Evolutionary conservation across 2,329 filamentous ascomycete species (phyloP).

Genomic region (Fusarium brevicatenulatum): DNA sequence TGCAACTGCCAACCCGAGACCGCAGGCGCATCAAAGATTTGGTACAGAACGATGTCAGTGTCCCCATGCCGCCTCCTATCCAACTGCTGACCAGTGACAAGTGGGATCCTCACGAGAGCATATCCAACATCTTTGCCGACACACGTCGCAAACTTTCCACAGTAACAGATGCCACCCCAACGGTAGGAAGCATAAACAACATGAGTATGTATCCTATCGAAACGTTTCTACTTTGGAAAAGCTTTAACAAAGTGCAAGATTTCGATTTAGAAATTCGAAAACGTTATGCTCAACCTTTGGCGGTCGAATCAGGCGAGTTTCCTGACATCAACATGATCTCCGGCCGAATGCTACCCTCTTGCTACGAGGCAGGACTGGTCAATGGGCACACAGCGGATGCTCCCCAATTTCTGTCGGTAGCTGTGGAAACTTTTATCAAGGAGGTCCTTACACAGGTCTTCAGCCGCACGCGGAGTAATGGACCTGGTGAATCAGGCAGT

Average conservation of each 20-base stretch:
- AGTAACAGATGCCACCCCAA: constrained; percentile 71
- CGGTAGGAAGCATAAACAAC: constrained; percentile 80
- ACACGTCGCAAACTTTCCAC: constrained; percentile 58
- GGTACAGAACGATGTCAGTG: constrained; percentile 67
- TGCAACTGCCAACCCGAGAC: constrained; percentile 75
- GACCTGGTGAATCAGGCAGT: constrained; percentile 68
- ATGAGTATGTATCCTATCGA: constrained; percentile 69
- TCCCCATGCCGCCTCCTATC: background rate
- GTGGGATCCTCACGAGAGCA: constrained; percentile 65
- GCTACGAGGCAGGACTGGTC: constrained; percentile 71
- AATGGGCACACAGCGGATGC: constrained; percentile 69
- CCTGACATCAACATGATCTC: constrained; percentile 72
- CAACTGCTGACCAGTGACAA: constrained; percentile 44
- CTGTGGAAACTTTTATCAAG: constrained; percentile 74
- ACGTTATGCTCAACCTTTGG: constrained; percentile 70
- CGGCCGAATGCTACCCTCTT: constrained; percentile 73
- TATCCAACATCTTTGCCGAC: constrained; percentile 64
- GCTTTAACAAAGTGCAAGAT: constrained; percentile 55
- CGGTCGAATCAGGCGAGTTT: constrained; percentile 75
- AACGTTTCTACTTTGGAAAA: background rate
- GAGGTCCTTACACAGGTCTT: constrained; percentile 72
- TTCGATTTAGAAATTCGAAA: constrained; percentile 75
- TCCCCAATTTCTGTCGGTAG: constrained; percentile 71
- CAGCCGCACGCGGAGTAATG: constrained; percentile 72
- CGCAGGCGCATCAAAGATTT: constrained; percentile 74